Base-by-base conservation (phyloP, 768 basidiomycete genomes). In the Kwoniella heveanensis region DNA sequence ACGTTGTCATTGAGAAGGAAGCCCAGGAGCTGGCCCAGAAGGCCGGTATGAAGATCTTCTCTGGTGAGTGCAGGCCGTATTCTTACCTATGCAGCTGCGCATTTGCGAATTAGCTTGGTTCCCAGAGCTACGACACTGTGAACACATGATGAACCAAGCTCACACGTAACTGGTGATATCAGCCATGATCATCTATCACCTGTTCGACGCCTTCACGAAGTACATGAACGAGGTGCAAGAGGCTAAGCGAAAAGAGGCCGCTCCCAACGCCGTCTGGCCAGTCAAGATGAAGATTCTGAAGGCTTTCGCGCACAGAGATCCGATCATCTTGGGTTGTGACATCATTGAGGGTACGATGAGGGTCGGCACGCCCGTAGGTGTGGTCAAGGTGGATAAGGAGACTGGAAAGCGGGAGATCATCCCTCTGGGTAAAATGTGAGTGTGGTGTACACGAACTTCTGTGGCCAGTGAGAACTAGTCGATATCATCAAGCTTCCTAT, bases 131-230 rank as follows among this genome's bases (percentile, higher is more conserved):
- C n/a, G n/a, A n/a, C n/a, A n/a, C n/a, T n/a, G n/a, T n/a, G n/a
- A n/a, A n/a, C n/a, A n/a, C n/a, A n/a, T n/a, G n/a, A n/a, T n/a
- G n/a, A n/a, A n/a, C n/a, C n/a, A n/a, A n/a, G n/a, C 29, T 19
- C 19, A 24, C 15, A 17, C 21, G 25, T 57, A 22, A 46, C 27
- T 12, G 12, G 27, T 26, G 32, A 9, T 22, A 66, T 26, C 78
- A 97, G 95, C 95, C 66, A 93, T 96, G 80, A 97, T 98, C 78
- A 98, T 99, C 71, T 99, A 99, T 80, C 95, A 97, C 79, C 82
- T 99, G 49, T 97, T 98, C 77, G 94, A 98, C 76, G 86, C 92
- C 17, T 98, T 98, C 83, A 96, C 88, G 47, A 90, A 88, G 1
- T 98, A 98, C 81, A 95, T 95, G 77, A 85, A 85, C 64, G 90